phyloP scores from a whole-genome alignment of 2,329 filamentous ascomycete genomes.

The Curvularia eragrostidis region DNA sequence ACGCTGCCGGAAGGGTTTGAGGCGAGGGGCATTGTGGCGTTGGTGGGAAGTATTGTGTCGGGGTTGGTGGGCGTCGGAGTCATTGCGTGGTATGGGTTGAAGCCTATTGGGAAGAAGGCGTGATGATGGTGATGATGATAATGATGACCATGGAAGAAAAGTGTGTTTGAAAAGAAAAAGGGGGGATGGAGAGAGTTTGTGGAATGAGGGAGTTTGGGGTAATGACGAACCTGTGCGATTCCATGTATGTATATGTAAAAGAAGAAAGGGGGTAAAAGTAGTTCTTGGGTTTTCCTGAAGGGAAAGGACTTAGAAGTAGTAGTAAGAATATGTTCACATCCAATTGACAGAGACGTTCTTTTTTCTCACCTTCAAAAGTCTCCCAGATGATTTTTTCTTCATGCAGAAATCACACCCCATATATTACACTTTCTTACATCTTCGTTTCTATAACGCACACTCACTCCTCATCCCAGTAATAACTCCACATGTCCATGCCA shows the following conservation, averaged over 20 bases:
- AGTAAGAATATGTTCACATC: not conserved
- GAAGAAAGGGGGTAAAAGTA: not conserved
- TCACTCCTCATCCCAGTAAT: conserved; percentile 58
- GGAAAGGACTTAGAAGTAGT: too few relatives aligned
- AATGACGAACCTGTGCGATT: not conserved
- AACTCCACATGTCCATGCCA: conserved; percentile 61
- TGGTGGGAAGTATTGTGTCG: conserved; percentile 73
- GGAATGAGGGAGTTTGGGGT: not conserved
- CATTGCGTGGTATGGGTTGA: conserved; percentile 71
- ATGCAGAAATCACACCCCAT: not conserved
- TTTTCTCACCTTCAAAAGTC: too few relatives aligned
- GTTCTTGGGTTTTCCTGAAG: not conserved
- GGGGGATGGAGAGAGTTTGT: not conserved
- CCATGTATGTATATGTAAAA: not conserved
- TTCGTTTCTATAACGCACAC: too few relatives aligned
- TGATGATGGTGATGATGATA: not conserved
- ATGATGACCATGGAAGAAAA: too few relatives aligned
- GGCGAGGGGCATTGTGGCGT: conserved; percentile 71
- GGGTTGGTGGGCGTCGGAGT: conserved; percentile 72
- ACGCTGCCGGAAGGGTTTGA: conserved; percentile 74
- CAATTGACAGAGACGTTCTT: not conserved
- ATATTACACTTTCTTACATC: too few relatives aligned
- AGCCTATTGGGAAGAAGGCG: conserved; percentile 22
- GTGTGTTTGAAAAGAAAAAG: too few relatives aligned
- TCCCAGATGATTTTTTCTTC: not conserved